Conservation (phyloP, 495 filamentous ascomycete species). For the Aspergillus hancockii region DNA sequence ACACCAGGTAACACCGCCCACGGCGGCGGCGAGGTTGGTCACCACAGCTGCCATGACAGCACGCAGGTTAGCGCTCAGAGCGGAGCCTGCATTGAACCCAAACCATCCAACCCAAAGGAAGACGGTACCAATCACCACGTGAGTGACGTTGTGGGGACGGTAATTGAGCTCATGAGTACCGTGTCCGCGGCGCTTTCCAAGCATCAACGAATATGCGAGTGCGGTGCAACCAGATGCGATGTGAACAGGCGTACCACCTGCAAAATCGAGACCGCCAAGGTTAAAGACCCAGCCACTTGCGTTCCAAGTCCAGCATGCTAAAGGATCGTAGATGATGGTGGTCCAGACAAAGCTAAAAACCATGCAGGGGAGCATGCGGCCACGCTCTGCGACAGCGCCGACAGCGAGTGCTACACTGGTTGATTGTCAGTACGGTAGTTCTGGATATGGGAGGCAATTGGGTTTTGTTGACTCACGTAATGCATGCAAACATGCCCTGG, state of each 20-base stretch:
- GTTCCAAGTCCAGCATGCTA: conserved; percentile 99
- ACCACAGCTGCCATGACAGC: conserved; percentile 62
- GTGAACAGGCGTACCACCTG: conserved; percentile 94
- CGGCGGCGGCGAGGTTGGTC: conserved; percentile 55
- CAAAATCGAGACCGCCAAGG: conserved; percentile 91
- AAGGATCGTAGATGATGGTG: conserved; percentile 91
- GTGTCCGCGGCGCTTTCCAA: conserved; percentile 82
- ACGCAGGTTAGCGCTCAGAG: conserved; percentile 85
- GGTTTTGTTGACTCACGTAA: conserved; percentile 63
- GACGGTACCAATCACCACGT: conserved; percentile 94
- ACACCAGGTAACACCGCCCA: conserved; percentile 94
- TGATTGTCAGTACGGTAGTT: conserved; percentile 10
- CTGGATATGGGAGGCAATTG: background rate
- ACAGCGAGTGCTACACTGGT: conserved; percentile 81
- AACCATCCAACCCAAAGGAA: conserved; percentile 99
- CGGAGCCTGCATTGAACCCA: conserved; percentile 95
- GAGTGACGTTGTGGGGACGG: conserved; percentile 96
- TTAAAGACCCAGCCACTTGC: conserved; percentile 76
- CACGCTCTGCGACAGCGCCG: conserved; percentile 89
- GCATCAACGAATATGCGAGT: conserved; percentile 81
- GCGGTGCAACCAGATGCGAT: conserved; percentile 89
- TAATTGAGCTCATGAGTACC: conserved; percentile 90
- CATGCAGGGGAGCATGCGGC: conserved; percentile 89
- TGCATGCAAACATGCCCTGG: conserved; percentile 97
- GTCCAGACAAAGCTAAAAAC: conserved; percentile 98